phyloP scores from a whole-genome alignment of 129 eudicot genomes.

The Centrapalus pauciflorus region DNA sequence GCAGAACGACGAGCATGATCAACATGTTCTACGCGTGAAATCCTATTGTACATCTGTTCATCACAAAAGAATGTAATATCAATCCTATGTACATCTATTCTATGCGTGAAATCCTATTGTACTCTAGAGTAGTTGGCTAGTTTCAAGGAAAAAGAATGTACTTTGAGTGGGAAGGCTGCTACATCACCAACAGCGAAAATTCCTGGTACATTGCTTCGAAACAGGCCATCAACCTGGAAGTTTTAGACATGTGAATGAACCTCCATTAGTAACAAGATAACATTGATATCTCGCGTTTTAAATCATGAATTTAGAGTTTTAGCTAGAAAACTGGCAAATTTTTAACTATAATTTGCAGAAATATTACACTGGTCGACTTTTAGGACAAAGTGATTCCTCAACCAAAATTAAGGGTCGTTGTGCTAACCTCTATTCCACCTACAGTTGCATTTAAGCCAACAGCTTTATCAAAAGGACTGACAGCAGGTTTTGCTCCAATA shows the following conservation, averaged over 20 bases:
- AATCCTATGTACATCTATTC: too few species aligned
- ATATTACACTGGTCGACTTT: too few species aligned
- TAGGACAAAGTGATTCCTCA: not conserved
- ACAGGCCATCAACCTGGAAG: slow-evolving; percentile 85
- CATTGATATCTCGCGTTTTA: too few species aligned
- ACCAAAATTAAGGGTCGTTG: slow-evolving; percentile 2
- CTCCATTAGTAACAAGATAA: not conserved
- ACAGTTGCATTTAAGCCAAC: slow-evolving; percentile 57
- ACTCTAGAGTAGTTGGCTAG: slow-evolving; percentile 11
- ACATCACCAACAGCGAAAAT: slow-evolving; percentile 97
- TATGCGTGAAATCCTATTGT: slow-evolving; percentile 73
- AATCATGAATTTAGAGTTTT: too few species aligned
- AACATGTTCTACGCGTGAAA: slow-evolving; percentile 92
- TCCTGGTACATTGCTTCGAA: slow-evolving; percentile 79
- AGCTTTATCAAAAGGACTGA: slow-evolving; percentile 63
- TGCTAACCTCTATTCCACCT: slow-evolving; percentile 87
- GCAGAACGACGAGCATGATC: slow-evolving; percentile 99
- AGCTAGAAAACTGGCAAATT: not conserved
- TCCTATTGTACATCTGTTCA: slow-evolving; percentile 78
- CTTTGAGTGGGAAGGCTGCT: slow-evolving; percentile 95
- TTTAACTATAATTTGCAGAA: not conserved
- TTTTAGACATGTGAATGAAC: not conserved
- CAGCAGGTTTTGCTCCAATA: slow-evolving; percentile 95
- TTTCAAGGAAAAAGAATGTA: slow-evolving; percentile 20
- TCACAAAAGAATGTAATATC: not conserved